Base-by-base conservation (phyloP, 371 early-diverging fungal species). In the Homolaphlyctis polyrhiza region DNA sequence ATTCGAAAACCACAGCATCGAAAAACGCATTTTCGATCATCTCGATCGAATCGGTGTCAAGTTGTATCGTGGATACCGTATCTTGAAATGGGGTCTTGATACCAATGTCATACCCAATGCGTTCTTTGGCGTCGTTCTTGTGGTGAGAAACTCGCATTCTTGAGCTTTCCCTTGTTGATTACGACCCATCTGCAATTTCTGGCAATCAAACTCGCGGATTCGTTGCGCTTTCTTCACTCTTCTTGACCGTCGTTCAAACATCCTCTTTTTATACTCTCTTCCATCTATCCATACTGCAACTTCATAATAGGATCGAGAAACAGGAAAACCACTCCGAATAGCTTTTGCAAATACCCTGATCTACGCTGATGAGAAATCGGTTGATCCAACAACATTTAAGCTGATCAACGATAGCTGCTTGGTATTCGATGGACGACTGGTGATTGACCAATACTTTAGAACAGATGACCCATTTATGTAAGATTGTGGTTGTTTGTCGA, bases 381-480 rank as follows among this genome's bases (percentile, higher is more conserved):
- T 78, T 8, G 69, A 73, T 60, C 69, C 67, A 1, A 66, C 51
- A 47, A 71, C 74, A 0, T 78, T 78, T 60, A 70, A 61, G 54
- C 54, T 63, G n/a, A 71, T 81, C 45, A 78, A 81, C 54, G 74
- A 78, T 58, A 71, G 72, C 54, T 71, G 68, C 50, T 61, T 81
- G 45, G 78, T 81, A 4, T 76, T 77, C 68, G 81, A 81, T 58
- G 78, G 74, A 0, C 55, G 61, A 28, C 61, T 81, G 25, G 76
- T 78, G 27, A 71, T 81, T 45, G 77, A 77, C 64, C 73, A 77
- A 58, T 69, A 71, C 58, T 81, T 75, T 52, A 50, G 71, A 30
- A 81, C 81, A 13, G 71, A 76, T 51, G 81, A 81, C 57, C 66
- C 71, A n/a, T 73, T 63, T 48, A 70, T 81, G 64, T 77, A 18